Base-by-base conservation (phyloP, 148 eudicot genomes). In the Camellia sinensis region DNA sequence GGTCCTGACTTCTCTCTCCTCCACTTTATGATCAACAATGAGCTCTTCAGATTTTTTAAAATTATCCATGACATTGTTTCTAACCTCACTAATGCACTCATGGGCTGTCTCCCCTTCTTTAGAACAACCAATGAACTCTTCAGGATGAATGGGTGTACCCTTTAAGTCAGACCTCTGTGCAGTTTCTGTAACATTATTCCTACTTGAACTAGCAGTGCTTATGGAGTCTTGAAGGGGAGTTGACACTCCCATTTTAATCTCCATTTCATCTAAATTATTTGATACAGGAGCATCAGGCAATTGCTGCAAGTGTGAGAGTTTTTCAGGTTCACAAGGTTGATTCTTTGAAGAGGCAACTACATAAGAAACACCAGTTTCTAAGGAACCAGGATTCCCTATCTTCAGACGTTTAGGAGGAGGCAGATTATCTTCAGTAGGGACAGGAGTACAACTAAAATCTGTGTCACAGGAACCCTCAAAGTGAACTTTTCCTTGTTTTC, bases 331-430 rank as follows among this genome's bases (percentile, higher is more conserved):
- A 79, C 6, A 29, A 12, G 78, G 73, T 63, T 86, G 87, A 74
- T 74, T 80, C 71, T 73, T 45, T 71, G 74, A 67, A 17, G 79
- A 72, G 61, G 78, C 53, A 75, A 64, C 73, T 21, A 21, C 80
- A 80, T 44, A 59, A 48, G 78, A 82, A 81, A 84, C 43, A 65
- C 62, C 82, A 73, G 21, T 65, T 64, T 75, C 82, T 70, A 64
- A 43, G 17, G 76, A 64, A 79, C 65, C 48, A 6, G 80, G 13
- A 69, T 80, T 77, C 21, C 45, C 77, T 54, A 80, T 66, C 79
- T 89, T 92, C 80, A 83, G 80, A 65, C 78, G 80, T 80, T 94
- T 89, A 44, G 83, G 56, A 64, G 87, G 84, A 80, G 78, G 80
- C 18, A 50, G 77, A 7, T 43, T 15, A 22, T 82, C 85, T 48